Evolutionary conservation across 371 early-diverging fungal genomes (phyloP).

Genomic region (Circinella minor): DNA sequence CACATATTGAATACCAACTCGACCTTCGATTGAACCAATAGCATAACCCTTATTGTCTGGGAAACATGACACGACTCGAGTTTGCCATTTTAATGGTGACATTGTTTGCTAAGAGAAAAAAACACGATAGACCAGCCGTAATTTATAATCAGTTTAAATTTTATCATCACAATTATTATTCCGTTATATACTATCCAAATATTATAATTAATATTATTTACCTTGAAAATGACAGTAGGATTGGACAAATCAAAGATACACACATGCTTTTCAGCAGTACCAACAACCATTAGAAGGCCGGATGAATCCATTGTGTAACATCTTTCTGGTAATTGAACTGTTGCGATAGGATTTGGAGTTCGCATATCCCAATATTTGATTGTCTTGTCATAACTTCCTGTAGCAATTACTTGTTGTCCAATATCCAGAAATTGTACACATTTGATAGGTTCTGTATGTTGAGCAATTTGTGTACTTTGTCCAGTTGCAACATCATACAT

Average conservation of each 20-base stretch:
- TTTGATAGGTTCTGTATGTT: constrained; percentile 84
- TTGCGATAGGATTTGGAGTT: constrained; percentile 65
- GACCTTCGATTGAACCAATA: constrained; percentile 92
- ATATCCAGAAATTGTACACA: constrained; percentile 77
- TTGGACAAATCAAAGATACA: constrained; percentile 74
- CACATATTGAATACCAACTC: constrained; percentile 91
- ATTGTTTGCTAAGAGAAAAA: constrained; percentile 43
- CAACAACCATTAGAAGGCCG: constrained; percentile 76
- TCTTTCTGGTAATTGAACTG: constrained; percentile 79
- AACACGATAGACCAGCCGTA: constrained; percentile 13
- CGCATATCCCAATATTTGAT: constrained; percentile 91
- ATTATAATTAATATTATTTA: not conserved
- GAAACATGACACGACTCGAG: constrained; percentile 81
- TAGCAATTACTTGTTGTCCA: constrained; percentile 70
- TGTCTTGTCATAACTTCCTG: constrained; percentile 96
- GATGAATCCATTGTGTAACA: constrained; percentile 86
- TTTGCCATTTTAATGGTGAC: constrained; percentile 91
- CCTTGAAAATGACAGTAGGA: constrained; percentile 72
- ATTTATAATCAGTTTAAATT: constrained; percentile 12
- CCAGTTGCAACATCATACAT: constrained; percentile 81
- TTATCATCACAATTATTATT: constrained; percentile 19
- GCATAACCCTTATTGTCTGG: constrained; percentile 83
- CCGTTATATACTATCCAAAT: too few relatives aligned
- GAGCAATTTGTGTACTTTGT: constrained; percentile 79
- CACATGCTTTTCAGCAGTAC: constrained; percentile 79